A percentile compares a stretch with the other conserved stretches of the same genome.
phyloP scores from a whole-genome alignment of 345 rosid genomes.

The Mercurialis annua region DNA sequence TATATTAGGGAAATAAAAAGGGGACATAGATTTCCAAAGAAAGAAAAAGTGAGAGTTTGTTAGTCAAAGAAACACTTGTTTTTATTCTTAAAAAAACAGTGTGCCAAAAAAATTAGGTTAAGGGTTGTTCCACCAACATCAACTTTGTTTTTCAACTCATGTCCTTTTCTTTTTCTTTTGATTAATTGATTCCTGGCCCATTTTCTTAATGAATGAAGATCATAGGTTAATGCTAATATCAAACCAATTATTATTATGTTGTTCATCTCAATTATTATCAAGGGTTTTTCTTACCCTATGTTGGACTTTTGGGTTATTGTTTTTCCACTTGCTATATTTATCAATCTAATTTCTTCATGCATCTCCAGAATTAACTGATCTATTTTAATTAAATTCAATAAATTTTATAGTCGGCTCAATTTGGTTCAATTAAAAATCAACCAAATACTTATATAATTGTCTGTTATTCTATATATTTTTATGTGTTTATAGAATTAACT shows the following conservation, averaged over 20 bases:
- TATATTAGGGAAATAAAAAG: neutral
- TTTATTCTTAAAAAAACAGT: constrained; percentile 12
- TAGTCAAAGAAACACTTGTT: constrained; percentile 16
- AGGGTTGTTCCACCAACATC: constrained; percentile 34
- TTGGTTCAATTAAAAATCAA: too few species aligned
- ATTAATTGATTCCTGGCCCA: neutral
- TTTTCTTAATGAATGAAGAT: neutral
- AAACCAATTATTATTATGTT: neutral
- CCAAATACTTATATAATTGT: too few species aligned
- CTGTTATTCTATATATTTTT: too few species aligned
- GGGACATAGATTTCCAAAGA: constrained; percentile 2
- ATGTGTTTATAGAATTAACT: too few species aligned
- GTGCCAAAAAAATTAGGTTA: constrained; percentile 23
- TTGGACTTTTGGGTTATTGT: neutral
- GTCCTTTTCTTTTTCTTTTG: constrained; percentile 2
- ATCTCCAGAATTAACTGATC: too few species aligned
- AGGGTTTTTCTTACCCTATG: neutral
- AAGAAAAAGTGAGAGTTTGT: constrained; percentile 18
- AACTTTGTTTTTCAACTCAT: constrained; percentile 28
- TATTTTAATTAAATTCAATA: too few species aligned
- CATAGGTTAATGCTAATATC: neutral
- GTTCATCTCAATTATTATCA: neutral
- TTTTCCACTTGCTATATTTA: neutral
- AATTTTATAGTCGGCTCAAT: too few species aligned
- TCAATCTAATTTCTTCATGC: too few species aligned